These are phyloP conservation scores for Ottelia alismoides DNA, from an alignment of 106 monocot genomes.

Conservation along the genomic window DNA sequence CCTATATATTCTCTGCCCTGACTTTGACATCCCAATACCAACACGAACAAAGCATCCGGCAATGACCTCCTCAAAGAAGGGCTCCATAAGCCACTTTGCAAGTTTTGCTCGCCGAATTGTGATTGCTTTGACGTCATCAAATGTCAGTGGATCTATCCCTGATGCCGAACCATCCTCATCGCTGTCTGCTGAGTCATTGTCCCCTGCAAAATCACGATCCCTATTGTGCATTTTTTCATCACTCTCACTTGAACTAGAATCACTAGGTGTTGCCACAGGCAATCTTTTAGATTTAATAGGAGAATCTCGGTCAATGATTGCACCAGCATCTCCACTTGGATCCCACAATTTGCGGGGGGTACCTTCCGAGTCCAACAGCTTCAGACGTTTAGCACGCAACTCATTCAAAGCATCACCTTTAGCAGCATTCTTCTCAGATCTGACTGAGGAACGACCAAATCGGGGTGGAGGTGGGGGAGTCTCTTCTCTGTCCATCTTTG, in stretches of 20 bases:
- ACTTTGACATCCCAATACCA: constrained; percentile 54
- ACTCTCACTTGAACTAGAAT: constrained; percentile 44
- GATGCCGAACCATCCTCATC: constrained; percentile 49
- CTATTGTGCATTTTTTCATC: constrained; percentile 11
- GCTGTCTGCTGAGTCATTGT: constrained; percentile 33
- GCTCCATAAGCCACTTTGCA: constrained; percentile 90
- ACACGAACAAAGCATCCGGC: constrained; percentile 79
- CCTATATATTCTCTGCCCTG: constrained; percentile 48
- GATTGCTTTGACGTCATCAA: constrained; percentile 71
- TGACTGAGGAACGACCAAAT: constrained; percentile 39
- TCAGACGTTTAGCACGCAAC: constrained; percentile 59
- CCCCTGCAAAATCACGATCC: constrained; percentile 2
- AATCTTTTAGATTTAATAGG: constrained; percentile 24
- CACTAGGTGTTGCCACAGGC: constrained; percentile 25
- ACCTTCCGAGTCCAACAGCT: constrained; percentile 56
- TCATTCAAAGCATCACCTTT: constrained; percentile 63
- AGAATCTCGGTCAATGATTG: constrained; percentile 14
- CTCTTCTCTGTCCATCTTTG: constrained; percentile 34
- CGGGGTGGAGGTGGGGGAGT: constrained; percentile 42
- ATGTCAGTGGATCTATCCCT: constrained; percentile 34
- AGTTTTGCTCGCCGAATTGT: constrained; percentile 74
- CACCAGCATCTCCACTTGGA: constrained; percentile 5
- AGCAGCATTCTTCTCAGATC: constrained; percentile 32
- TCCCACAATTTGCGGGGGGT: constrained; percentile 38
- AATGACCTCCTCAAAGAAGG: constrained; percentile 83